phyloP scores from a whole-genome alignment of 768 basidiomycete genomes.

The Agaricus sinodeliciosus region DNA sequence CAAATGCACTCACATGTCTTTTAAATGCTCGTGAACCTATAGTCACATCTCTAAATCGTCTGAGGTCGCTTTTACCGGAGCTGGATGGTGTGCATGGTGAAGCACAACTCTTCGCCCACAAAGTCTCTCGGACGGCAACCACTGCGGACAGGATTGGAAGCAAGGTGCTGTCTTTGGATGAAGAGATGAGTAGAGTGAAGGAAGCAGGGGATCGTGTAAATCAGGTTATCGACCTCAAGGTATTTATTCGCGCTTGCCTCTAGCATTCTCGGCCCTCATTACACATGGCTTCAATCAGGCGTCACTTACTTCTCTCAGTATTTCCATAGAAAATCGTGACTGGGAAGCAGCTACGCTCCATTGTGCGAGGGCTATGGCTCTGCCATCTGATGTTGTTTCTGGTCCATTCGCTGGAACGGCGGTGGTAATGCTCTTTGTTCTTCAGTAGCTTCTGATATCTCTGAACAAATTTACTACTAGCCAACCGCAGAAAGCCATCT shows the following conservation, averaged over 20 bases:
- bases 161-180: slow-evolving; percentile 81
- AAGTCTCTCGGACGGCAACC: slow-evolving; percentile 65
- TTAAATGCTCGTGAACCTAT: slow-evolving; percentile 67
- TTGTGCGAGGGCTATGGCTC: slow-evolving; percentile 84
- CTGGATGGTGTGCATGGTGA: slow-evolving; percentile 60
- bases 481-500: slow-evolving; percentile 85
- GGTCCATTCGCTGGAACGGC: slow-evolving; percentile 82
- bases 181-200: slow-evolving; percentile 86
- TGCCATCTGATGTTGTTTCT: slow-evolving; percentile 70
- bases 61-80: slow-evolving; percentile 53
- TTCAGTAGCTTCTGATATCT: not conserved
- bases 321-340: slow-evolving; percentile 78
- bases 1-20: slow-evolving; percentile 62
- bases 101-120: slow-evolving; percentile 44
- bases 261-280: slow-evolving; percentile 4
- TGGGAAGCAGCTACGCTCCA: slow-evolving; percentile 95
- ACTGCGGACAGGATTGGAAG: slow-evolving; percentile 90
- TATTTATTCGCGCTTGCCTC: slow-evolving; percentile 20
- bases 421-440: slow-evolving; percentile 53
- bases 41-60: slow-evolving; percentile 48
- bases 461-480: slow-evolving; percentile 32
- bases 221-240: slow-evolving; percentile 95
- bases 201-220: slow-evolving; percentile 89
- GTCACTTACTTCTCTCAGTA: slow-evolving; percentile 42
- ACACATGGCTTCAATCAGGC: slow-evolving; percentile 19